phyloP scores from a whole-genome alignment of 208 protist species.

The Leishmania braziliensis region DNA sequence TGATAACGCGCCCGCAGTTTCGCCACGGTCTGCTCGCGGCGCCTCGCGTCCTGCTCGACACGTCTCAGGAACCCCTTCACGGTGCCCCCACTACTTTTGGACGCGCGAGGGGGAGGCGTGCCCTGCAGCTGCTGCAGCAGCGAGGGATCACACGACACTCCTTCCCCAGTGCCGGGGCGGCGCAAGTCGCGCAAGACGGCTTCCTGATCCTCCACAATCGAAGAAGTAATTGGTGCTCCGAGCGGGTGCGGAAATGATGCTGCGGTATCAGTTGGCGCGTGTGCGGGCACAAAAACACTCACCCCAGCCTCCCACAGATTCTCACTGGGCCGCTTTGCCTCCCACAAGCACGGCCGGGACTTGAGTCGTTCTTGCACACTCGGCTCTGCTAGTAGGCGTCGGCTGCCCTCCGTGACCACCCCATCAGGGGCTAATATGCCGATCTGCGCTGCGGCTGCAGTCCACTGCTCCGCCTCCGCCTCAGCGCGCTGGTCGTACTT shows the following conservation, averaged over 20 bases:
- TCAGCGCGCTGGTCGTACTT: slow-evolving; percentile 40
- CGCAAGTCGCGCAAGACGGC: slow-evolving; percentile 26
- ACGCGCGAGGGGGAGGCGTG: neutral
- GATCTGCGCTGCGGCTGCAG: slow-evolving; percentile 17
- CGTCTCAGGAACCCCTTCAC: slow-evolving; percentile 36
- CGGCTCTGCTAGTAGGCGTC: slow-evolving; percentile 22
- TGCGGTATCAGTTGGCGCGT: neutral
- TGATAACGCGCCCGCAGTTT: slow-evolving; percentile 33
- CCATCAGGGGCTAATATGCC: slow-evolving; percentile 12
- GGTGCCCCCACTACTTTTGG: slow-evolving; percentile 9
- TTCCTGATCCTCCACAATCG: slow-evolving; percentile 29
- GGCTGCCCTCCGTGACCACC: slow-evolving; percentile 24
- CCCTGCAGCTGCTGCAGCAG: neutral
- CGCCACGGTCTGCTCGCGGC: slow-evolving; percentile 35
- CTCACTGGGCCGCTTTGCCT: slow-evolving; percentile 10
- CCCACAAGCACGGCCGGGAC: slow-evolving; percentile 34
- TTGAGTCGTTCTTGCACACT: slow-evolving; percentile 29
- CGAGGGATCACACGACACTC: neutral
- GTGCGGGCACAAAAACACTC: neutral
- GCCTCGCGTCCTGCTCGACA: slow-evolving; percentile 44
- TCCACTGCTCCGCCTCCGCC: slow-evolving; percentile 20
- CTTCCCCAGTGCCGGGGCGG: neutral
- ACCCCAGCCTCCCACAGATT: neutral
- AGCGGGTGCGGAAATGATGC: neutral
- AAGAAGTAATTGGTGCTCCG: slow-evolving; percentile 32